Conservation (phyloP, 345 rosid species). For the Eucalyptus erythrocorys region DNA sequence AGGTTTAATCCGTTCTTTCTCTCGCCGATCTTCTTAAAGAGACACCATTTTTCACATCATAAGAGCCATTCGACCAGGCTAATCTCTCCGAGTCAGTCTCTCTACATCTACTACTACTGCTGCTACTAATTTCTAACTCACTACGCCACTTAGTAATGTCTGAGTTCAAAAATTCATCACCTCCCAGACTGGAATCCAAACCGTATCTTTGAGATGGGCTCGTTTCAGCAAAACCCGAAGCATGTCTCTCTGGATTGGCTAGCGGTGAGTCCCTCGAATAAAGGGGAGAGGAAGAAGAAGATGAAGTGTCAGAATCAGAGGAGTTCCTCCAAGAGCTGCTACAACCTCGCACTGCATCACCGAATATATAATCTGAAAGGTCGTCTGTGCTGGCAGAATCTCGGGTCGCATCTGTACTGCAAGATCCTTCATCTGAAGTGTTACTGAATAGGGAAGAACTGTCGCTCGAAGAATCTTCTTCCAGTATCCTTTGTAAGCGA, state of each 20-base stretch:
- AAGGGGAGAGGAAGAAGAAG: conserved; percentile 50
- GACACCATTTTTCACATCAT: conserved; percentile 27
- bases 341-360: conserved; percentile 38
- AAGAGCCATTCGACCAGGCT: conserved; percentile 15
- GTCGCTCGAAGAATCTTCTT: conserved; percentile 85
- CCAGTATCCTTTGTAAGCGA: conserved; percentile 47
- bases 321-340: conserved; percentile 32
- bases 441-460: conserved; percentile 71
- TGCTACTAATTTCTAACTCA: conserved; percentile 1
- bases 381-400: conserved; percentile 68
- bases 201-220: conserved; percentile 6
- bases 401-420: conserved; percentile 73
- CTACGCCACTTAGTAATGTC: conserved; percentile 25
- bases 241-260: conserved; percentile 3
- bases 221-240: conserved; percentile 9
- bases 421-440: conserved; percentile 82
- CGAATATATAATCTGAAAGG: conserved; percentile 53
- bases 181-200: conserved; percentile 8
- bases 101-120: conserved; percentile 2
- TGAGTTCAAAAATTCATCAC: conserved; percentile 23
- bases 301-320: conserved; percentile 48
- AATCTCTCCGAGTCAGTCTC: conserved; percentile 21
- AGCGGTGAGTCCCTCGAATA: conserved; percentile 25
- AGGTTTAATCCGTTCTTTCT: conserved; percentile 10
- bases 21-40: conserved; percentile 14